Evolutionary conservation across 139 green algal species (phyloP).

Genomic region (Dunaliella primolecta): DNA sequence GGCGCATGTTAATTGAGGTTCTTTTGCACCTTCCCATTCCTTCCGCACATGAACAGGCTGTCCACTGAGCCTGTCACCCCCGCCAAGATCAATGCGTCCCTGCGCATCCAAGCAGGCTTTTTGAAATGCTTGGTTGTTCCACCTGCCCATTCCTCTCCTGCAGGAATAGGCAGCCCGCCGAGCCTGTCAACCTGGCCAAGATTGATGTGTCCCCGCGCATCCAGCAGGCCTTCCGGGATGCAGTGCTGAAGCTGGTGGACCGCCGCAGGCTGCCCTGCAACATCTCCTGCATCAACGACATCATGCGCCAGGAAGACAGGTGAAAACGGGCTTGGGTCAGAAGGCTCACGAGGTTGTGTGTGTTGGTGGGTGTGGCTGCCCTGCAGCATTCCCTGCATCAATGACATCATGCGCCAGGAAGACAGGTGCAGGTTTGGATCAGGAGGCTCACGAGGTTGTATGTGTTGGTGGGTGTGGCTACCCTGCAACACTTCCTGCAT

Average conservation of each 20-base stretch:
- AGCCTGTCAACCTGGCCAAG: slow-evolving; percentile 2
- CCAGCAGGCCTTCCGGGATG: neutral
- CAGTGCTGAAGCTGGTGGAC: slow-evolving; percentile 4
- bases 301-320: neutral
- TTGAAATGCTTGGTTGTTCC: no score
- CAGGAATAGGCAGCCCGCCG: neutral
- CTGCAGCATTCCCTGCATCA: slow-evolving; percentile 14
- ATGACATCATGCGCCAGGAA: neutral
- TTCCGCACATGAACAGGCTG: neutral
- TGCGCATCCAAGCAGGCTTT: no score
- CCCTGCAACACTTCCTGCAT: slow-evolving; percentile 6
- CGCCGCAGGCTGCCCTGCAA: slow-evolving; percentile 10
- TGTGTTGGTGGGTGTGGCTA: no score
- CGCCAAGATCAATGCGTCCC: neutral
- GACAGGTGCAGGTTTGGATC: no score
- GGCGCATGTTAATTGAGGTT: no score
- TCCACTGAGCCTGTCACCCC: neutral
- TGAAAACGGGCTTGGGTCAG: neutral
- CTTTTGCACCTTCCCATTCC: no score
- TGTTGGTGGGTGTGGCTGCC: neutral
- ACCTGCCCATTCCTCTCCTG: no score
- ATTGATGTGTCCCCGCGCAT: neutral
- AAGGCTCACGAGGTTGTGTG: neutral
- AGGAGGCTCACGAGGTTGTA: no score
- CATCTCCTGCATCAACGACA: slow-evolving; percentile 14